Conservation (phyloP, 768 basidiomycete species). For the Agaricus bisporus region DNA sequence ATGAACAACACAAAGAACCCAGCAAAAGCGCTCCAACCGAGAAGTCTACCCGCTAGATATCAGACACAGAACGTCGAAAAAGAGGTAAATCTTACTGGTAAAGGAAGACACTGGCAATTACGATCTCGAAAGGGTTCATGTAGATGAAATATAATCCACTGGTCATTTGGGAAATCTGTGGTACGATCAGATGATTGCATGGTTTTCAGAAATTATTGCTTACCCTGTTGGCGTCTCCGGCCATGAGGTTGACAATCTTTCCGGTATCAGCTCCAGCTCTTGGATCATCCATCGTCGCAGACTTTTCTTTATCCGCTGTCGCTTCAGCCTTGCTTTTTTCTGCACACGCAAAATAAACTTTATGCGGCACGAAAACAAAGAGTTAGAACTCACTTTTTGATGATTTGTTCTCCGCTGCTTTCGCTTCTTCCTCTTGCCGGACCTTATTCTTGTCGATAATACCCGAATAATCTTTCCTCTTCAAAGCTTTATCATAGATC, state of each 20-base stretch:
- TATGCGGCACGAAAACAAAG: too few species aligned
- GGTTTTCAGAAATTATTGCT: slow-evolving; percentile 4
- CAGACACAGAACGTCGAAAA: not conserved
- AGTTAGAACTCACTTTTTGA: not conserved
- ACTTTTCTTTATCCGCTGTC: slow-evolving; percentile 32
- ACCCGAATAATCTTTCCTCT: slow-evolving; percentile 79
- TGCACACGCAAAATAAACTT: not conserved
- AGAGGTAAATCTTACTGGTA: slow-evolving; percentile 52
- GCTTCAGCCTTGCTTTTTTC: slow-evolving; percentile 27
- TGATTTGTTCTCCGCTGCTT: slow-evolving; percentile 25
- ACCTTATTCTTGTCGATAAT: slow-evolving; percentile 48
- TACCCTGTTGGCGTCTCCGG: slow-evolving; percentile 63
- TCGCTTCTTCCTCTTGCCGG: slow-evolving; percentile 21
- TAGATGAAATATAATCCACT: slow-evolving; percentile 63
- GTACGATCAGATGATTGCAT: not conserved
- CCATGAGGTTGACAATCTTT: slow-evolving; percentile 89
- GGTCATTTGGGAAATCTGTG: slow-evolving; percentile 42
- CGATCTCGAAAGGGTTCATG: slow-evolving; percentile 72
- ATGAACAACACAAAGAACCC: slow-evolving; percentile 65
- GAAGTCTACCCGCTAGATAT: slow-evolving; percentile 34
- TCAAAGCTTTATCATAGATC: slow-evolving; percentile 86
- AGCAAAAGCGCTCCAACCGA: slow-evolving; percentile 67
- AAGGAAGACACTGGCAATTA: slow-evolving; percentile 66
- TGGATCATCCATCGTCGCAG: slow-evolving; percentile 43
- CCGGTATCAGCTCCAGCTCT: slow-evolving; percentile 81